Conservation (phyloP, 371 early-diverging fungal species). For the Rhizopus arrhizus region DNA sequence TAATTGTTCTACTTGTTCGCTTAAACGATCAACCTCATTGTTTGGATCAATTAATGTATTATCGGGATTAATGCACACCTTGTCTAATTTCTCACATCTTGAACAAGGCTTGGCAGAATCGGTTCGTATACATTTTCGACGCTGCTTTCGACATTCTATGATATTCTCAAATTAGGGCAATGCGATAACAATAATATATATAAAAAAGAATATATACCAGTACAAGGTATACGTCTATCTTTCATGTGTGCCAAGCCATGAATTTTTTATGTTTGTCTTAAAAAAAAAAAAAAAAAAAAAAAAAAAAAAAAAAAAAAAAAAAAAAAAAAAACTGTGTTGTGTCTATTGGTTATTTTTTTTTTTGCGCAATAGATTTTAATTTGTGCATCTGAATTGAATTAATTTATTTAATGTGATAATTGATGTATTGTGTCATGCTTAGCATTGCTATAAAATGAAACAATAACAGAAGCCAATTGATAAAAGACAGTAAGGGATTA, state of each 20-base stretch:
- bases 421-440: no score
- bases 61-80: slow-evolving; percentile 5
- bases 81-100: slow-evolving; percentile 15
- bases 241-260: slow-evolving; percentile 10
- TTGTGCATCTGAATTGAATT: no score
- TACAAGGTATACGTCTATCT: slow-evolving; percentile 13
- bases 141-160: slow-evolving; percentile 23
- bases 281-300: no score
- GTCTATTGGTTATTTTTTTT: no score
- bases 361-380: no score
- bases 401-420: no score
- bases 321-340: no score
- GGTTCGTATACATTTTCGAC: slow-evolving; percentile 21
- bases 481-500: no score
- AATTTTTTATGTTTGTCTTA: neutral
- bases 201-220: slow-evolving; percentile 2
- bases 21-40: neutral
- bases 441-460: no score
- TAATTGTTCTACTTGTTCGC: slow-evolving; percentile 6
- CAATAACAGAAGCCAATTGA: no score
- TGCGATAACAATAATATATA: neutral
- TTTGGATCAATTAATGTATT: neutral
- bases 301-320: no score
- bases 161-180: neutral
- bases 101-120: neutral